phyloP scores from a whole-genome alignment of 306 rosid species.

The Heteromeles arbutifolia region DNA sequence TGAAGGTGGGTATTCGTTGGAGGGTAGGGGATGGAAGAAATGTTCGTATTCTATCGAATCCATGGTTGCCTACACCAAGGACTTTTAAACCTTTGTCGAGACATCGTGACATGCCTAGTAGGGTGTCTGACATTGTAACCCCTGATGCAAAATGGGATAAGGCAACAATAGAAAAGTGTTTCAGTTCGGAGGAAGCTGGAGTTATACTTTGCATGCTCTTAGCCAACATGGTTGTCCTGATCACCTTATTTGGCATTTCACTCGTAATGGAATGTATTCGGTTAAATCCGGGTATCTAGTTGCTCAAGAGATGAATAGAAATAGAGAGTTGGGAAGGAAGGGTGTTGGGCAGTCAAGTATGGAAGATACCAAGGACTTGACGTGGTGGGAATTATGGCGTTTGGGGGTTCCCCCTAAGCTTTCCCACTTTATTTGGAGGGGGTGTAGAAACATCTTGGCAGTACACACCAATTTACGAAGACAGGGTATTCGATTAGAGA shows the following conservation, averaged over 20 bases:
- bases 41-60: too few relatives aligned
- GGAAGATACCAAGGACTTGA: background rate
- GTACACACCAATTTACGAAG: background rate
- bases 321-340: background rate
- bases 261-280: background rate
- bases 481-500: background rate
- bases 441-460: accelerated
- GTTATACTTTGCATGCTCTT: too few relatives aligned
- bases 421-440: background rate
- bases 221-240: background rate
- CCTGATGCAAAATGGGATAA: too few relatives aligned
- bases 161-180: too few relatives aligned
- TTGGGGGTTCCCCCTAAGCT: background rate
- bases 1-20: too few relatives aligned
- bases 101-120: too few relatives aligned
- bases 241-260: too few relatives aligned
- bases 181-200: accelerated
- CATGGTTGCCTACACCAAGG: too few relatives aligned
- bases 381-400: accelerated
- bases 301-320: background rate
- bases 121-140: too few relatives aligned
- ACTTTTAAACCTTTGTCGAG: too few relatives aligned
- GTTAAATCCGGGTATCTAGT: too few relatives aligned
- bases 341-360: background rate
- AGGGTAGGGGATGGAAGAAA: too few relatives aligned